These are phyloP conservation scores for Gossypium lobatum DNA, from an alignment of 441 rosid genomes.

Conservation along the genomic window DNA sequence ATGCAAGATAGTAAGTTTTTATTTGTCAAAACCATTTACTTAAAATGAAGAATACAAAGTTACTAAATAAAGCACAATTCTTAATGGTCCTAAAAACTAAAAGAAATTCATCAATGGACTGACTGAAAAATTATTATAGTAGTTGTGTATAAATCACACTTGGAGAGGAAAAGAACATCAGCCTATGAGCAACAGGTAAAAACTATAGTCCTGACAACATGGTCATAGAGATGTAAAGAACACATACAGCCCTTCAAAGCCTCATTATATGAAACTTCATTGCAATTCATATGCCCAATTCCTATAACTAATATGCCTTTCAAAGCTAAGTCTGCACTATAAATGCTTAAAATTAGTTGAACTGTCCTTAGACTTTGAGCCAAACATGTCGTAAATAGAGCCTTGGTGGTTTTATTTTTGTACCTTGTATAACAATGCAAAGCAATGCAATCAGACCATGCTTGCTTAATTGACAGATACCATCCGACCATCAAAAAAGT, in stretches of 20 bases:
- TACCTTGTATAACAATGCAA: background rate
- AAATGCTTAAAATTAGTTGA: background rate
- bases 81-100: background rate
- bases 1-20: slow-evolving; percentile 17
- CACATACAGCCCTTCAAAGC: background rate
- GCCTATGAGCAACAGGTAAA: background rate
- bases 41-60: background rate
- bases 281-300: background rate
- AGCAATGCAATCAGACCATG: slow-evolving; percentile 7
- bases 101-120: background rate
- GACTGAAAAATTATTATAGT: background rate
- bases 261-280: slow-evolving; percentile 3
- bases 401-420: background rate
- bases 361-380: background rate
- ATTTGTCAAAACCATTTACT: slow-evolving; percentile 9
- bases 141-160: background rate
- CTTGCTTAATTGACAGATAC: background rate
- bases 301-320: no score
- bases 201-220: background rate
- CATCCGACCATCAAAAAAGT: background rate
- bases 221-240: background rate
- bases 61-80: background rate
- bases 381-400: background rate
- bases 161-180: background rate
- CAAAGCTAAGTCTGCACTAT: no score